phyloP scores from a whole-genome alignment of 306 rosid species.

The Prunus mira region DNA sequence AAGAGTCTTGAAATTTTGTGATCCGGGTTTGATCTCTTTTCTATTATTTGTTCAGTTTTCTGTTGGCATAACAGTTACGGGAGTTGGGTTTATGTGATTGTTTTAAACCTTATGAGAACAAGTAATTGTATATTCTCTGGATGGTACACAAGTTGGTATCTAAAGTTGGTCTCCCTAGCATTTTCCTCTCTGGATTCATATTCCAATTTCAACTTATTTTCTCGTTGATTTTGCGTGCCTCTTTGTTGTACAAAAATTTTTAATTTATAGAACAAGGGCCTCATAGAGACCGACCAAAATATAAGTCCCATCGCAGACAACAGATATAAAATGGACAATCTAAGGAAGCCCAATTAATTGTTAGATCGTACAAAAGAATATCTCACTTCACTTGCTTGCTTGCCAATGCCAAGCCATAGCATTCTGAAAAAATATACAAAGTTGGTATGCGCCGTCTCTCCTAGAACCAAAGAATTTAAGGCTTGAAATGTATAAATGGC shows the following conservation, averaged over 20 bases:
- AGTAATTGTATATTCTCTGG: neutral
- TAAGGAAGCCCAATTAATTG: neutral
- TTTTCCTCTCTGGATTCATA: no score
- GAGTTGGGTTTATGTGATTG: slow-evolving; percentile 7
- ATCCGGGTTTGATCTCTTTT: slow-evolving; percentile 1
- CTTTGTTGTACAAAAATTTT: neutral
- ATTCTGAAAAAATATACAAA: neutral
- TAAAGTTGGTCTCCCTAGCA: no score
- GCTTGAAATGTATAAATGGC: neutral
- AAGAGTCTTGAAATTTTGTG: slow-evolving; percentile 18
- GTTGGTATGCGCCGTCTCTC: neutral
- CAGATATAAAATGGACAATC: neutral
- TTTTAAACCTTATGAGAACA: neutral
- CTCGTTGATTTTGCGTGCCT: neutral
- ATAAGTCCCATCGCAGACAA: neutral
- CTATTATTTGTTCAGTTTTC: slow-evolving; percentile 6
- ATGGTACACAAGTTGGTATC: no score
- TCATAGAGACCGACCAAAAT: neutral
- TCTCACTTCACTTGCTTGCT: no score
- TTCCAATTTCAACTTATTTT: neutral
- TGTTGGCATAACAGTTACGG: neutral
- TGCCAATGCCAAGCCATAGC: no score
- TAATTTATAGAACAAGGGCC: neutral
- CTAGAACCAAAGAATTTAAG: neutral
- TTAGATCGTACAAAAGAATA: no score